Percentiles rank a stretch among this genome's conserved stretches.
These are phyloP conservation scores for Coemansia erecta DNA, from an alignment of 192 early-diverging fungal genomes.

Conservation along the genomic window DNA sequence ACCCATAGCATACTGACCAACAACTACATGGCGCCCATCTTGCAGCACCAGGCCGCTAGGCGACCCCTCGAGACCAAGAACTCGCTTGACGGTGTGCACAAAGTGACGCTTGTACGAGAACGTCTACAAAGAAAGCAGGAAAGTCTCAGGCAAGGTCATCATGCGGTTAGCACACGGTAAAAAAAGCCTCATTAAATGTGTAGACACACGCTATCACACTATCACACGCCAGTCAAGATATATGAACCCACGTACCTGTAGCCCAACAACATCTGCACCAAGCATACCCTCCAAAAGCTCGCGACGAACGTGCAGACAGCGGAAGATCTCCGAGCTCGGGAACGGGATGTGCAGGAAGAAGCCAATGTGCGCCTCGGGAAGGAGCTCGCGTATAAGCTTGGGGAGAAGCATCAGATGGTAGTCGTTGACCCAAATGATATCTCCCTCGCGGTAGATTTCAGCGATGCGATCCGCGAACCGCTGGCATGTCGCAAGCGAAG, in stretches of 20 bases:
- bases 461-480: conserved; percentile 81
- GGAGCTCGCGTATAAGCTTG: conserved; percentile 73
- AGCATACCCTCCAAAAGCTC: conserved; percentile 90
- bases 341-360: conserved; percentile 98
- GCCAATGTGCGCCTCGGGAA: conserved; percentile 87
- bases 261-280: conserved; percentile 84
- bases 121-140: conserved; percentile 58
- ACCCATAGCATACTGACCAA: conserved; percentile 94
- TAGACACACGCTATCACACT: background rate
- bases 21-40: conserved; percentile 66
- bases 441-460: conserved; percentile 72
- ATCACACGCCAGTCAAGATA: conserved; percentile 13
- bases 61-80: conserved; percentile 83
- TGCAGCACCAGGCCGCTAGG: conserved; percentile 82
- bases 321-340: conserved; percentile 92
- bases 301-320: conserved; percentile 82
- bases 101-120: conserved; percentile 93
- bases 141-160: background rate
- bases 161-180: background rate
- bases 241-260: conserved; percentile 55
- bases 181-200: background rate
- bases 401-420: conserved; percentile 97
- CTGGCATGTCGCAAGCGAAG: conserved; percentile 80
- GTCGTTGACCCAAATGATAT: conserved; percentile 98
- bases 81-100: conserved; percentile 81